These are phyloP conservation scores for Hypoxylon sp. DNA, from an alignment of 2,329 filamentous ascomycete genomes.

Conservation along the genomic window DNA sequence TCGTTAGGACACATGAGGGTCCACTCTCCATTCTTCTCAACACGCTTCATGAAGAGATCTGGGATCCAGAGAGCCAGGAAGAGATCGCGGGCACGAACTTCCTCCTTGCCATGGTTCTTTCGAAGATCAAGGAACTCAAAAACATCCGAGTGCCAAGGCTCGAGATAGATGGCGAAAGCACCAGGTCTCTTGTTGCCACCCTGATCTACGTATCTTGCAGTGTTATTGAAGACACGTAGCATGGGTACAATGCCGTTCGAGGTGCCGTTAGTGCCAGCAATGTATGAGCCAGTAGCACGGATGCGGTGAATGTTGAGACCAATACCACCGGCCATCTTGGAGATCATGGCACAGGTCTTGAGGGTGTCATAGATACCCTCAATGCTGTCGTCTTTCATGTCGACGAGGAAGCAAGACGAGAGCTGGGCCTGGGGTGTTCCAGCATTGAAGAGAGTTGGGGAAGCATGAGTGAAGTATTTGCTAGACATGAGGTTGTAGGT, in stretches of 20 bases:
- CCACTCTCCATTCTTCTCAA: conserved; percentile 97
- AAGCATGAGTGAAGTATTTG: conserved; percentile 99
- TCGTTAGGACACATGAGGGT: conserved; percentile 99
- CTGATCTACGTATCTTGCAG: conserved; percentile 97
- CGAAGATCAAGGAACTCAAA: conserved; percentile 97
- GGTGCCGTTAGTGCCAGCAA: conserved; percentile 96
- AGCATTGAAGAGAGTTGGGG: conserved; percentile 97
- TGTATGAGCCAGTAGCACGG: conserved; percentile 97
- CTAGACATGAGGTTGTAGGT: conserved; percentile 99
- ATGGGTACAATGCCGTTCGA: conserved; percentile 98
- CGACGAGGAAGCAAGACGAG: conserved; percentile 98
- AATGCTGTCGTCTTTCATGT: conserved; percentile 99
- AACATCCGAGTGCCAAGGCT: conserved; percentile 98
- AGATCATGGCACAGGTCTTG: conserved; percentile 99
- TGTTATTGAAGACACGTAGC: conserved; percentile 99
- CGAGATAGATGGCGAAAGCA: conserved; percentile 98
- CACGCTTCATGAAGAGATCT: conserved; percentile 99
- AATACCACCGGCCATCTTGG: conserved; percentile 98
- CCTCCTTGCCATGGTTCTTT: conserved; percentile 99
- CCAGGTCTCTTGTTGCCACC: conserved; percentile 99
- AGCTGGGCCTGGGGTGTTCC: conserved; percentile 95
- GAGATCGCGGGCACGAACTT: conserved; percentile 94
- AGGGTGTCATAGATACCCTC: conserved; percentile 99
- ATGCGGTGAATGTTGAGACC: conserved; percentile 97
- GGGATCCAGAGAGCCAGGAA: conserved; percentile 99